Percentiles rank a stretch among this genome's conserved stretches.
Conservation (phyloP, 768 basidiomycete species). For the Daedalea quercina region DNA sequence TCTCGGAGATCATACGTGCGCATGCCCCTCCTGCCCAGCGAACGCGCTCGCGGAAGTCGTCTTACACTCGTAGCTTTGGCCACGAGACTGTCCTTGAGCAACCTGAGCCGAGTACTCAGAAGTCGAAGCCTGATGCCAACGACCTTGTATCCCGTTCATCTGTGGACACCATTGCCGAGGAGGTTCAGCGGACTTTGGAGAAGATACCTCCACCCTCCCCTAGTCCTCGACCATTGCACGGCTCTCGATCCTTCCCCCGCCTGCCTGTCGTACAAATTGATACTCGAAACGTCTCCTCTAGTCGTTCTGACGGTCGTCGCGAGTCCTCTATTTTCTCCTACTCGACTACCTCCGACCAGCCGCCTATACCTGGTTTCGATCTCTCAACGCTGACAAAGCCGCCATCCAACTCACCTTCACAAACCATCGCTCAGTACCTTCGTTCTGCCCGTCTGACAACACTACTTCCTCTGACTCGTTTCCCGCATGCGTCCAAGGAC, state of each 20-base stretch:
- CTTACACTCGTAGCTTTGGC: constrained; percentile 41
- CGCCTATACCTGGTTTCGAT: constrained; percentile 19
- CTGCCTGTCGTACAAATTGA: constrained; percentile 16
- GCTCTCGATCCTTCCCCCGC: constrained; percentile 21
- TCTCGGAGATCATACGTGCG: constrained; percentile 81
- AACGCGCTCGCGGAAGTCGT: constrained; percentile 38
- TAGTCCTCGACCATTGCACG: constrained; percentile 27
- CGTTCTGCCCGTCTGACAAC: constrained; percentile 84
- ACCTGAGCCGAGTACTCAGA: constrained; percentile 43
- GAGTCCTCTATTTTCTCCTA: constrained; percentile 22
- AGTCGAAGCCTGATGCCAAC: constrained; percentile 48
- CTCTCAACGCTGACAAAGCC: constrained; percentile 30
- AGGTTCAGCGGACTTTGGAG: constrained; percentile 65
- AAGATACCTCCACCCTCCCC: constrained; percentile 39
- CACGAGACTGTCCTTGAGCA: constrained; percentile 38
- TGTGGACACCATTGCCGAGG: constrained; percentile 82
- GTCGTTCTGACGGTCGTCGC: constrained; percentile 15
- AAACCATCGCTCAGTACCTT: constrained; percentile 79
- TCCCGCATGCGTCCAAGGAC: constrained; percentile 71
- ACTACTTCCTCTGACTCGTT: constrained; percentile 68
- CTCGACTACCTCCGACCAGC: constrained; percentile 20
- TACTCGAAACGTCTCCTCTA: constrained; percentile 10
- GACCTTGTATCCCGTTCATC: constrained; percentile 73
- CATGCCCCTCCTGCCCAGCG: constrained; percentile 57
- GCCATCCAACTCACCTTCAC: constrained; percentile 46